Evolutionary conservation across 805 yeast genomes (phyloP).

Genomic region (Zygoascus tannicola): DNA sequence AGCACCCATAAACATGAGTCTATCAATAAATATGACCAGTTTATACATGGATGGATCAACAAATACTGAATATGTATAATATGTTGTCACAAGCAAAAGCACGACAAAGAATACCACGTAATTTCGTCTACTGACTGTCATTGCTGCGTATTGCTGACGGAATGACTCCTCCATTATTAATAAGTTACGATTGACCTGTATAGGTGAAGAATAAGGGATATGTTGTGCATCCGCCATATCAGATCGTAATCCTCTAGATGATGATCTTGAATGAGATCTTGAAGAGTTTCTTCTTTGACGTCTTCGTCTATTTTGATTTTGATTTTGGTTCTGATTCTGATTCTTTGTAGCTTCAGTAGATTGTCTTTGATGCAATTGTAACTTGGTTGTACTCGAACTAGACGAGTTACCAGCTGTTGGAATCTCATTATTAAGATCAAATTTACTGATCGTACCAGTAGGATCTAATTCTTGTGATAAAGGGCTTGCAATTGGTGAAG

Average conservation of each 20-base stretch:
- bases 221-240: slow-evolving; percentile 2
- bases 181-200: slow-evolving; percentile 65
- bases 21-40: slow-evolving; percentile 27
- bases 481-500: too few relatives aligned
- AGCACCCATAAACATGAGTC: slow-evolving; percentile 45
- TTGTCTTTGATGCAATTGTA: too few relatives aligned
- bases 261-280: slow-evolving; percentile 1
- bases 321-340: not conserved
- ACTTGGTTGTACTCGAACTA: too few relatives aligned
- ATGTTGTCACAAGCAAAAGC: slow-evolving; percentile 20
- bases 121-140: slow-evolving; percentile 53
- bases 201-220: slow-evolving; percentile 21
- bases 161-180: slow-evolving; percentile 79
- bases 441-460: too few relatives aligned
- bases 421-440: too few relatives aligned
- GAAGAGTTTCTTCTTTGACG: slow-evolving; percentile 7
- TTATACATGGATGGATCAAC: slow-evolving; percentile 30
- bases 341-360: not conserved
- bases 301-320: slow-evolving; percentile 2
- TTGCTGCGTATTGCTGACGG: slow-evolving; percentile 70
- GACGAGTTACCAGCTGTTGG: too few relatives aligned
- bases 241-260: not conserved
- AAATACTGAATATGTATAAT: slow-evolving; percentile 26
- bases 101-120: slow-evolving; percentile 42
- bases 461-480: too few relatives aligned